phyloP scores from a whole-genome alignment of 2,329 filamentous ascomycete species.

The Aspergillus oerlinghausenensis region DNA sequence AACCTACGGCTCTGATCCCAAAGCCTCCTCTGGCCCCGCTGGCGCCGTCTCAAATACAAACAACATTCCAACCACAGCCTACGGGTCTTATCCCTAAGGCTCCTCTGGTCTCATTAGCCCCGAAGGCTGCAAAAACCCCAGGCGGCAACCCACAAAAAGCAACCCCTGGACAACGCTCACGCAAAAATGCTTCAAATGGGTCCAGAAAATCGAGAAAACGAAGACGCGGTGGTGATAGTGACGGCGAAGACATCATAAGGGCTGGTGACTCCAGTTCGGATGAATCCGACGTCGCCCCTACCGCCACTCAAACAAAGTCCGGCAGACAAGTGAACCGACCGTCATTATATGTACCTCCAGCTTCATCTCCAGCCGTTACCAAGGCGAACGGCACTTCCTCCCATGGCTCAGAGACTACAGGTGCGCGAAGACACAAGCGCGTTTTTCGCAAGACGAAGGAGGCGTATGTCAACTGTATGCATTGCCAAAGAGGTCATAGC shows the following conservation, averaged over 20 bases:
- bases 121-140: slow-evolving; percentile 4
- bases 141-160: slow-evolving; percentile 10
- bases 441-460: slow-evolving; percentile 42
- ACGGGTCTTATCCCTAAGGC: neutral
- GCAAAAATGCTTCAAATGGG: slow-evolving; percentile 11
- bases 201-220: slow-evolving; percentile 19
- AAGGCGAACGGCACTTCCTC: slow-evolving; percentile 14
- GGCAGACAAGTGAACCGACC: slow-evolving; percentile 65
- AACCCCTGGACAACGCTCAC: slow-evolving; percentile 11
- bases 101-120: neutral
- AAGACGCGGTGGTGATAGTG: slow-evolving; percentile 23
- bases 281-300: slow-evolving; percentile 47
- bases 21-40: too few relatives aligned
- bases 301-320: slow-evolving; percentile 68
- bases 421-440: slow-evolving; percentile 55
- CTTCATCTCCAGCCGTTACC: slow-evolving; percentile 26
- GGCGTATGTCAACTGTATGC: slow-evolving; percentile 57
- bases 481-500: slow-evolving; percentile 68
- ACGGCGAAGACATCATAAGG: slow-evolving; percentile 30
- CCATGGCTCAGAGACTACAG: slow-evolving; percentile 9
- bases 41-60: neutral
- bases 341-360: slow-evolving; percentile 56
- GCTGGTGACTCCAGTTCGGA: slow-evolving; percentile 36
- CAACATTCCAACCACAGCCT: neutral
- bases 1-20: too few relatives aligned